Evolutionary conservation across 2,329 filamentous ascomycete species (phyloP).

Genomic region (Trichoderma asperellum): DNA sequence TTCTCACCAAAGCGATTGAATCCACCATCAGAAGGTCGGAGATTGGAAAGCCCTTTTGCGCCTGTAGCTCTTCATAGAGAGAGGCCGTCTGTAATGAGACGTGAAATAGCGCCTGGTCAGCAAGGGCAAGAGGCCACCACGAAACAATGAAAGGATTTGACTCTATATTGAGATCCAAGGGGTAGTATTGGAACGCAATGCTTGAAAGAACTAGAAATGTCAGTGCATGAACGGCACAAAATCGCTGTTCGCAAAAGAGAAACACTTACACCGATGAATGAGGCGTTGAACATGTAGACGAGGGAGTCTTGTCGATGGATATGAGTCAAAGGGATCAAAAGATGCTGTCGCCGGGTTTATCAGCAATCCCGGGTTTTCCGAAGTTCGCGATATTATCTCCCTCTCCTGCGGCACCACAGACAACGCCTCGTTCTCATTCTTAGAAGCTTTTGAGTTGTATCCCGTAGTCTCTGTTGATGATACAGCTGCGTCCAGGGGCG

Average conservation of each 20-base stretch:
- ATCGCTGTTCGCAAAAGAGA: not conserved
- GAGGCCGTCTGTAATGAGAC: slow-evolving; percentile 22
- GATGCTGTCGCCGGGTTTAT: slow-evolving; percentile 16
- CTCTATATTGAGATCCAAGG: slow-evolving; percentile 13
- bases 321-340: slow-evolving; percentile 23
- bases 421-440: not conserved
- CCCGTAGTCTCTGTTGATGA: not conserved
- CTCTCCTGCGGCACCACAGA: slow-evolving; percentile 7
- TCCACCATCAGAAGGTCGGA: slow-evolving; percentile 20
- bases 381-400: not conserved
- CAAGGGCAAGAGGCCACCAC: slow-evolving; percentile 23
- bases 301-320: slow-evolving; percentile 18
- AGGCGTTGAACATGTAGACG: slow-evolving; percentile 15
- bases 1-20: slow-evolving; percentile 14
- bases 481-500: not conserved
- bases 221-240: not conserved
- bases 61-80: slow-evolving; percentile 21
- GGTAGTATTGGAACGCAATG: slow-evolving; percentile 21
- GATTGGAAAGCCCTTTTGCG: slow-evolving; percentile 16
- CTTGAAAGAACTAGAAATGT: slow-evolving; percentile 9
- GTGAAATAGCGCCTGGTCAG: slow-evolving; percentile 14
- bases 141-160: slow-evolving; percentile 23
- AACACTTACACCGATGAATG: slow-evolving; percentile 12
- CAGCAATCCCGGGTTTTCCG: slow-evolving; percentile 22
- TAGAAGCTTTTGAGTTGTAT: not conserved